These are phyloP conservation scores for Clathrospora elynae DNA, from an alignment of 2,329 filamentous ascomycete species.

Conservation along the genomic window DNA sequence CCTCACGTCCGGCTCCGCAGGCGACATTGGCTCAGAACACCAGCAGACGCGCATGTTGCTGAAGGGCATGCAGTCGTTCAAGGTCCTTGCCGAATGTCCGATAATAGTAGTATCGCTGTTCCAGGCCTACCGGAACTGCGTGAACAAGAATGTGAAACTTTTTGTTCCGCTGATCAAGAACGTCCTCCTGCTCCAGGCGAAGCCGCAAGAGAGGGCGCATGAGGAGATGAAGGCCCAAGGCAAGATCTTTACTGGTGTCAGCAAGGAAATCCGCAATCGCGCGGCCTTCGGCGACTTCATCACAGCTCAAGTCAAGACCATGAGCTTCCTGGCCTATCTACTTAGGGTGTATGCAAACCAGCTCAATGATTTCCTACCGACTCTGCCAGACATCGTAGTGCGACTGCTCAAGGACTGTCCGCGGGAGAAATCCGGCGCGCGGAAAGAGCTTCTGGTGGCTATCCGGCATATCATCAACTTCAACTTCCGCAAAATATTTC, in stretches of 20 bases:
- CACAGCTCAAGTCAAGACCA: conserved; percentile 97
- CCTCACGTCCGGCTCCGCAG: conserved; percentile 69
- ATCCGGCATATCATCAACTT: conserved; percentile 99
- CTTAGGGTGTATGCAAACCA: conserved; percentile 86
- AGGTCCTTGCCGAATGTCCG: conserved; percentile 94
- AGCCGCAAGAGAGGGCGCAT: conserved; percentile 91
- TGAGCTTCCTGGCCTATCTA: conserved; percentile 96
- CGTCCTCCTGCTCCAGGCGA: conserved; percentile 85
- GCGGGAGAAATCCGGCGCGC: conserved; percentile 86
- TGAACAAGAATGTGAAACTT: conserved; percentile 81
- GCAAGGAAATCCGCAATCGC: conserved; percentile 89
- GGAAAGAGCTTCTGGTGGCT: conserved; percentile 94
- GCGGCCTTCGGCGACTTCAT: conserved; percentile 97
- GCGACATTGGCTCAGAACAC: conserved; percentile 81
- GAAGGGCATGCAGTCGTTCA: conserved; percentile 98
- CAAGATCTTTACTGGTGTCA: conserved; percentile 89
- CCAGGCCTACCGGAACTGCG: conserved; percentile 82
- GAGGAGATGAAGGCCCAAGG: conserved; percentile 78
- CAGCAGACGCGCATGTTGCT: conserved; percentile 80
- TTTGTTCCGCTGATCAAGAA: conserved; percentile 95
- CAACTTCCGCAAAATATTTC: conserved; percentile 93
- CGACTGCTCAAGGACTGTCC: conserved; percentile 91
- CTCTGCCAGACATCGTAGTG: conserved; percentile 86
- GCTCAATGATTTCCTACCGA: conserved; percentile 83
- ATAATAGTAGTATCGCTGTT: conserved; percentile 99